Evolutionary conservation across 768 basidiomycete genomes (phyloP).

Genomic region (Suillus fuscotomentosus): DNA sequence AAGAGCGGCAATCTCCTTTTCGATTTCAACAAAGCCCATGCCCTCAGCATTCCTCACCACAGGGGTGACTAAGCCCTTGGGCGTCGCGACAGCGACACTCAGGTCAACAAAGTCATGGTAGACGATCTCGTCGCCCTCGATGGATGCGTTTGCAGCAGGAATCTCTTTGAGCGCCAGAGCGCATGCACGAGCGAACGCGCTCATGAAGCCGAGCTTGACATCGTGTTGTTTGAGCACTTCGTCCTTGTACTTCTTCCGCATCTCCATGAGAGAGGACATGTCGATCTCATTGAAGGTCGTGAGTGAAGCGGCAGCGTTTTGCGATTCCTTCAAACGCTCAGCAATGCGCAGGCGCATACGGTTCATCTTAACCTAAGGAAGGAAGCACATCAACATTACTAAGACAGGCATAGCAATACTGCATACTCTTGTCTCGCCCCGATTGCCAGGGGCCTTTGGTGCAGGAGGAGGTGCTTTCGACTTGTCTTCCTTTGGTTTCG

Average conservation of each 20-base stretch:
- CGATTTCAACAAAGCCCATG: constrained; percentile 89
- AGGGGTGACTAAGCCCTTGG: constrained; percentile 96
- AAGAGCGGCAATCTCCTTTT: constrained; percentile 86
- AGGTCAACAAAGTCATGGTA: constrained; percentile 92
- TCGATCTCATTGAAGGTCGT: constrained; percentile 99
- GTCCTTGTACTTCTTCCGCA: constrained; percentile 95
- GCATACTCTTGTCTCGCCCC: constrained; percentile 86
- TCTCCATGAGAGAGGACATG: constrained; percentile 93
- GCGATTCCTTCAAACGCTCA: constrained; percentile 97
- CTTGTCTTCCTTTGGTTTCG: constrained; percentile 33
- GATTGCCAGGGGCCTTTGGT: constrained; percentile 44
- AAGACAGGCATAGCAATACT: background rate
- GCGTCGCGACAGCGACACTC: constrained; percentile 94
- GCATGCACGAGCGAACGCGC: constrained; percentile 89
- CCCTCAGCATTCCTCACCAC: constrained; percentile 88
- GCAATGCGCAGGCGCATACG: constrained; percentile 97
- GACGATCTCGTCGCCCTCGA: constrained; percentile 92
- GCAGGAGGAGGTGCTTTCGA: constrained; percentile 22
- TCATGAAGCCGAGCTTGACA: constrained; percentile 99
- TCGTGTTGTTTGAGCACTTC: constrained; percentile 86
- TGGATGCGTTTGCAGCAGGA: constrained; percentile 90
- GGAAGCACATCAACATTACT: constrained; percentile 1
- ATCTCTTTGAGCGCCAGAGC: constrained; percentile 86
- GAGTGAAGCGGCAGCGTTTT: constrained; percentile 93
- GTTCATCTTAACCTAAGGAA: constrained; percentile 88